phyloP scores from a whole-genome alignment of 768 basidiomycete genomes.

The Floccularia luteovirens region DNA sequence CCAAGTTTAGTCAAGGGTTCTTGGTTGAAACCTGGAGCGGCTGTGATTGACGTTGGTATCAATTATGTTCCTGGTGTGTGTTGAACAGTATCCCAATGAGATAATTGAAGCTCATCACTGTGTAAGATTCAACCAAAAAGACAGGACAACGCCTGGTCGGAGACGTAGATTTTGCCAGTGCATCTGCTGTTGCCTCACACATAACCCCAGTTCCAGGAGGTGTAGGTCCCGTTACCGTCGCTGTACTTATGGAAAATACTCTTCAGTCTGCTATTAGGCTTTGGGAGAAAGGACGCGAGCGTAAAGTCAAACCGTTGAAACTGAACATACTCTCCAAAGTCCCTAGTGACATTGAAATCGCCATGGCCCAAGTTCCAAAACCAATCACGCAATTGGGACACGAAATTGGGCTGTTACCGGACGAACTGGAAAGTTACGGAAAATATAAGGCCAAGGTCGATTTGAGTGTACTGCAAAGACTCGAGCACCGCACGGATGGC shows the following conservation, averaged over 20 bases:
- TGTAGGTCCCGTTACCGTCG: constrained; percentile 99
- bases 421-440: constrained; percentile 91
- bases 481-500: constrained; percentile 80
- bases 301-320: constrained; percentile 71
- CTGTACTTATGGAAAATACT: constrained; percentile 95
- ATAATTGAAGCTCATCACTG: background rate
- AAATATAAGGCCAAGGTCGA: constrained; percentile 98
- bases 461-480: constrained; percentile 76
- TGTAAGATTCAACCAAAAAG: constrained; percentile 80
- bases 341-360: constrained; percentile 95
- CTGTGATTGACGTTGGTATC: constrained; percentile 97
- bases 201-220: constrained; percentile 99
- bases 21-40: constrained; percentile 93
- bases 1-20: constrained; percentile 85
- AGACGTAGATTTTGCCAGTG: constrained; percentile 84
- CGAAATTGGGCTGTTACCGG: constrained; percentile 81
- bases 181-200: constrained; percentile 70
- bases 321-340: constrained; percentile 80
- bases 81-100: background rate
- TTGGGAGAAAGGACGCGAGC: constrained; percentile 60
- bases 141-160: constrained; percentile 94
- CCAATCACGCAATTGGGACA: constrained; percentile 74
- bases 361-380: constrained; percentile 91
- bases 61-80: constrained; percentile 83
- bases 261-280: constrained; percentile 75